Evolutionary conservation across 345 rosid genomes (phyloP), one percentile per base, ranked within the genome.

Genomic region (Pelargonium nanum): DNA sequence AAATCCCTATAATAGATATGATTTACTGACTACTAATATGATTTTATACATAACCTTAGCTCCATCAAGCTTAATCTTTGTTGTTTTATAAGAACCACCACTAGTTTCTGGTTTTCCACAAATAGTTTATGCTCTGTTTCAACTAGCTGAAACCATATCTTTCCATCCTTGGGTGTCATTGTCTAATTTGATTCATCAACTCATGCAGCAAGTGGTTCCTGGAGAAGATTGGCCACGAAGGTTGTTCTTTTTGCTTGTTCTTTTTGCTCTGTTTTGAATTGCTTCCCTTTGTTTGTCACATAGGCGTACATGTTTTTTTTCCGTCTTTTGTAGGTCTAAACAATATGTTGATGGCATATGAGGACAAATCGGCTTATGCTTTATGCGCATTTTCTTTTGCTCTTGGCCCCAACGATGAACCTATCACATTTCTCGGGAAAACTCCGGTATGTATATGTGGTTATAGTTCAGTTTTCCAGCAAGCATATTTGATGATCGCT

Each of bases 291-390:
- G 0, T 62, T 3, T 45, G 65, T 55, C 30, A 23, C n/a, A 62
- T 62, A 44, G 23, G 22, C 44, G 0, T 34, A 19, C 26, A 53
- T 59, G 62, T 32, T 57, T 21, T 44, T 48, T 66, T 30, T 61
- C n/a, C 69, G 57, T 26, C n/a, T 62, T 20, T 26, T 65, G 20
- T 70, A 90, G 97, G 96, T 68, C 72, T 93, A 62, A 77, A 93
- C 71, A 86, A 93, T 66, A 70, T 90, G 78, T 70, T 93, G 84
- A 75, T 74, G 81, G 92, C 88, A n/a, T 90, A 81, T 65, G 96
- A 88, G 60, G 99, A 93, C 74, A 87, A 90, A 74, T 84, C 97
- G 53, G 95, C 97, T 48, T 85, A 83, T 58, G 99, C 99, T 20
- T 72, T 93, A 68, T 93, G 99, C 19, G 87, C 77, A 28, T 93